phyloP scores from a whole-genome alignment of 2,329 filamentous ascomycete species.

The Monilinia fructicola region DNA sequence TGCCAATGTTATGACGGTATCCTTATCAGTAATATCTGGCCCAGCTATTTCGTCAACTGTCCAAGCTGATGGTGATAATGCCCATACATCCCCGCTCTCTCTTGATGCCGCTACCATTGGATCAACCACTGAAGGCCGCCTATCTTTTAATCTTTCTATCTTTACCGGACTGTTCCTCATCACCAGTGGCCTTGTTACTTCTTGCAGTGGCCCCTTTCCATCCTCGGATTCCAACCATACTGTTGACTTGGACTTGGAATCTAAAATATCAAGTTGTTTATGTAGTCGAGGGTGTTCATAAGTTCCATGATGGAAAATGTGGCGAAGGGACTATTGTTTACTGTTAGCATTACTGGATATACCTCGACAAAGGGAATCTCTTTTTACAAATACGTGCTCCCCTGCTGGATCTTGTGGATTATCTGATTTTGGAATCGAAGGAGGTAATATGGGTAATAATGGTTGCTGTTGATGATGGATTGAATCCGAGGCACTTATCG shows the following conservation, averaged over 20 bases:
- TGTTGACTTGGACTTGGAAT: slow-evolving; percentile 48
- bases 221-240: slow-evolving; percentile 65
- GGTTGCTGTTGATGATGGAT: slow-evolving; percentile 47
- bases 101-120: slow-evolving; percentile 73
- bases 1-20: slow-evolving; percentile 79
- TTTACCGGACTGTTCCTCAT: slow-evolving; percentile 63
- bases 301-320: slow-evolving; percentile 91
- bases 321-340: slow-evolving; percentile 62
- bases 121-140: slow-evolving; percentile 74
- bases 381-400: slow-evolving; percentile 55
- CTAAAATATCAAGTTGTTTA: slow-evolving; percentile 69
- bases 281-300: slow-evolving; percentile 76
- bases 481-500: slow-evolving; percentile 42
- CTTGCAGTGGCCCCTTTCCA: slow-evolving; percentile 47
- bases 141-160: slow-evolving; percentile 80
- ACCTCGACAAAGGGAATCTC: slow-evolving; percentile 15
- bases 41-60: slow-evolving; percentile 70
- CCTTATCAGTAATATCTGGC: slow-evolving; percentile 82
- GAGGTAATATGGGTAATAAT: slow-evolving; percentile 36
- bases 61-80: slow-evolving; percentile 75
- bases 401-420: slow-evolving; percentile 47
- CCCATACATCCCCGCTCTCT: slow-evolving; percentile 63
- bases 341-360: slow-evolving; percentile 24
- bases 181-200: slow-evolving; percentile 53
- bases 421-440: slow-evolving; percentile 44